Conservation (phyloP, 768 basidiomycete genomes). For the Leccinum fibrillosum region DNA sequence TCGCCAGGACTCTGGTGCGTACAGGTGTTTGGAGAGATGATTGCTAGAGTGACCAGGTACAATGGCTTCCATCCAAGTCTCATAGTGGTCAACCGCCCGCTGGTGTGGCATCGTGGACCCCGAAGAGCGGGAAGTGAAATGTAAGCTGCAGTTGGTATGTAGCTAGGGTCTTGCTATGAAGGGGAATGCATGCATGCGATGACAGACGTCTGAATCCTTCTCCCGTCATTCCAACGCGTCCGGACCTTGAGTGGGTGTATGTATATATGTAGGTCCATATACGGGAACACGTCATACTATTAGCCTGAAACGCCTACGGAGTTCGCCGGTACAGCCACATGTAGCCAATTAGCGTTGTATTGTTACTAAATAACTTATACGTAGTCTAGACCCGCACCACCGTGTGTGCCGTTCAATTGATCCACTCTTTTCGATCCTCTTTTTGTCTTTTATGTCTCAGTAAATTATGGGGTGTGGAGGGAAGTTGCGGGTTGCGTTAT, state of each 20-base stretch:
- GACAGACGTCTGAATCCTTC: not conserved
- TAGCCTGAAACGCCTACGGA: not conserved
- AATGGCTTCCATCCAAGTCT: constrained; percentile 8
- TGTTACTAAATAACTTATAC: not conserved
- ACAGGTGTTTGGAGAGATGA: constrained; percentile 5
- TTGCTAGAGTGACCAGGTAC: constrained; percentile 14
- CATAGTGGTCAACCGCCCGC: constrained; percentile 18
- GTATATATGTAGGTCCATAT: not conserved
- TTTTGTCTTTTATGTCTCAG: not conserved
- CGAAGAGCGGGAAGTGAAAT: constrained; percentile 8
- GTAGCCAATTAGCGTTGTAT: not conserved
- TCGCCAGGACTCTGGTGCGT: not conserved
- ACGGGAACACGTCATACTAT: not conserved
- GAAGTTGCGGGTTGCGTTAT: constrained; percentile 3
- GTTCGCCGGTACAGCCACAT: not conserved
- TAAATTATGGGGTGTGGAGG: not conserved
- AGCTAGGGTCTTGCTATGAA: constrained; percentile 1
- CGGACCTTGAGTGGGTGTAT: not conserved
- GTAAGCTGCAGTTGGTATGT: not conserved
- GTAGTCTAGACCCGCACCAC: not conserved
- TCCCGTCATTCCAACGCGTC: not conserved
- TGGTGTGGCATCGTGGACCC: constrained; percentile 1
- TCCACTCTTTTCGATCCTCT: not conserved
- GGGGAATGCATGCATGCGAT: constrained; percentile 1
- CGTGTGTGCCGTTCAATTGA: not conserved